Conservation (phyloP, 116 monocot genomes). For the Posidonia oceanica region DNA sequence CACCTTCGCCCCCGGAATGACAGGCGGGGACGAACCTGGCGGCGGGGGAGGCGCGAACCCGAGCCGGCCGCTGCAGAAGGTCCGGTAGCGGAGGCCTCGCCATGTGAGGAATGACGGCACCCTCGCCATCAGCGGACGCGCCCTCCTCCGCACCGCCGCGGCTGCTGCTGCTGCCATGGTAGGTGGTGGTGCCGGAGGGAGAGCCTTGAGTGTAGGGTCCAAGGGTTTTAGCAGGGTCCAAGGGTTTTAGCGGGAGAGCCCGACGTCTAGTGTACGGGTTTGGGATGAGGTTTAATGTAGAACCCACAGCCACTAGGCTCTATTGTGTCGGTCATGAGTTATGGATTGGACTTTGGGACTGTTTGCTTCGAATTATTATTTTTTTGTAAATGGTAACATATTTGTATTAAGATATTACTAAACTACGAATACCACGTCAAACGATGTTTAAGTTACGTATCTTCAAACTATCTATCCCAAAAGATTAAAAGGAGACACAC, state of each 20-base stretch:
- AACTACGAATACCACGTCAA: no score
- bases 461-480: no score
- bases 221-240: constrained; percentile 3
- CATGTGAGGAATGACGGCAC: constrained; percentile 9
- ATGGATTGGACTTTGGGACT: no score
- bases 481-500: no score
- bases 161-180: background rate
- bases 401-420: no score
- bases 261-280: background rate
- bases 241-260: constrained; percentile 3
- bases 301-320: no score
- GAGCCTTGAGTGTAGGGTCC: background rate
- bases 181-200: background rate
- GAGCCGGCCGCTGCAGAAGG: constrained; percentile 17
- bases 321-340: no score
- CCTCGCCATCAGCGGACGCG: background rate
- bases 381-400: no score
- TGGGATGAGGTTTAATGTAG: no score
- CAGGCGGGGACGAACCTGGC: background rate
- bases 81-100: constrained; percentile 16
- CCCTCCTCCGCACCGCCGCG: background rate
- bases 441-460: no score
- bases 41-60: constrained; percentile 8
- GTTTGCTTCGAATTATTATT: no score
- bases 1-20: constrained; percentile 40